Conservation (phyloP, 495 filamentous ascomycete genomes). For the Rusavskia elegans region DNA sequence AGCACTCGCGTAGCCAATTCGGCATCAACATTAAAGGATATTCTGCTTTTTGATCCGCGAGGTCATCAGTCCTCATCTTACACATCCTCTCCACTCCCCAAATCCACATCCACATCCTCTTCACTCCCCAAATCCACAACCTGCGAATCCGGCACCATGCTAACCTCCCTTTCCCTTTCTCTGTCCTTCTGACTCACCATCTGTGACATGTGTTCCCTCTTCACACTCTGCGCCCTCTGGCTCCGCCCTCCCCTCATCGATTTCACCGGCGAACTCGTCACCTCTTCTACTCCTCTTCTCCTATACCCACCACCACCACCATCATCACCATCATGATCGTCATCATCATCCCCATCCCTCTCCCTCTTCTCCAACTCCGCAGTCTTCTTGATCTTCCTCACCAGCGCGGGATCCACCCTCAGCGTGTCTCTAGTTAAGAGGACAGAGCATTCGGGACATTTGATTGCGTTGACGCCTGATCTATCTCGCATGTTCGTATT, state of each 20-base stretch:
- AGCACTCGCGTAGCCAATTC: not conserved
- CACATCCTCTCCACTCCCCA: slow-evolving; percentile 9
- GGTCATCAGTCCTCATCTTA: slow-evolving; percentile 3
- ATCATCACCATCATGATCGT: slow-evolving; percentile 24
- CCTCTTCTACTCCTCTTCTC: not conserved
- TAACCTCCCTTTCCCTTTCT: slow-evolving; percentile 1
- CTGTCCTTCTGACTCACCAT: not conserved
- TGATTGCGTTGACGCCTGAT: slow-evolving; percentile 20
- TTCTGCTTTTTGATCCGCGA: too few species aligned
- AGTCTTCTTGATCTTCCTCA: slow-evolving; percentile 22
- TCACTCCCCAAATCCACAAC: slow-evolving; percentile 10
- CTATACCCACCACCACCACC: slow-evolving; percentile 1
- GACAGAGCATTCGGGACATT: slow-evolving; percentile 34
- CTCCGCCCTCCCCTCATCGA: not conserved
- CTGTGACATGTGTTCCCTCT: slow-evolving; percentile 4
- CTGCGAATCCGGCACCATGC: slow-evolving; percentile 4
- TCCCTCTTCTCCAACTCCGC: not conserved
- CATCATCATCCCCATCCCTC: not conserved
- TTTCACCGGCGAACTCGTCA: slow-evolving; percentile 9
- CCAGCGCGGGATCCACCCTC: slow-evolving; percentile 24
- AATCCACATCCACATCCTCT: slow-evolving; percentile 8
- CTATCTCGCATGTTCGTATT: too few species aligned
- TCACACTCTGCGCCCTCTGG: not conserved
- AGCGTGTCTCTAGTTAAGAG: slow-evolving; percentile 26
- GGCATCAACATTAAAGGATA: too few species aligned